Conservation (phyloP, 495 filamentous ascomycete species). For the Penicillium bovifimosum region DNA sequence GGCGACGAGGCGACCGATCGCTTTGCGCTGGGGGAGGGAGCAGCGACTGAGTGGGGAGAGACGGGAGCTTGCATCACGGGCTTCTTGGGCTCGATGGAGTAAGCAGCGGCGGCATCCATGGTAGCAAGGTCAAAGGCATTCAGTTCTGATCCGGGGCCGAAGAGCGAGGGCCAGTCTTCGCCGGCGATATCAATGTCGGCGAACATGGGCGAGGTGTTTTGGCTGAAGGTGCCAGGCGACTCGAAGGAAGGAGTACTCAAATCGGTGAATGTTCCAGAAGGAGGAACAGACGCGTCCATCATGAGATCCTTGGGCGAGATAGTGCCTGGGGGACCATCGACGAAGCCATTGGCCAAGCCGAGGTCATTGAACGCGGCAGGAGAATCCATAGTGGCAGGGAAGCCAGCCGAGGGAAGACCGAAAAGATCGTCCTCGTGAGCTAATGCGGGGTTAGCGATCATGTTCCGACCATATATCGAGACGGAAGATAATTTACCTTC, state of each 20-base stretch:
- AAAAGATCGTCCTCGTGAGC: slow-evolving; percentile 28
- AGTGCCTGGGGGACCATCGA: slow-evolving; percentile 46
- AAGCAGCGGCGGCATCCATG: slow-evolving; percentile 27
- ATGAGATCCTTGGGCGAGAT: slow-evolving; percentile 84
- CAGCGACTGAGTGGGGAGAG: neutral
- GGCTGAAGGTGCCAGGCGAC: slow-evolving; percentile 61
- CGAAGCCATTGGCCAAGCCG: slow-evolving; percentile 7
- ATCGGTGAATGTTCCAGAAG: slow-evolving; percentile 77
- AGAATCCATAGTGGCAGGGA: slow-evolving; percentile 30
- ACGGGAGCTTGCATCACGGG: slow-evolving; percentile 35
- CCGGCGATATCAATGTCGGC: slow-evolving; percentile 31
- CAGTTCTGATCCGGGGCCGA: slow-evolving; percentile 43
- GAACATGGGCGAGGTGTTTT: slow-evolving; percentile 69
- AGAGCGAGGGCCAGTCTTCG: slow-evolving; percentile 54
- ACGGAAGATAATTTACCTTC: slow-evolving; percentile 18
- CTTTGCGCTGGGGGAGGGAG: slow-evolving; percentile 21
- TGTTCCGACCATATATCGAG: neutral
- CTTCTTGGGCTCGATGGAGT: slow-evolving; percentile 29
- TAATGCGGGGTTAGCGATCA: slow-evolving; percentile 7
- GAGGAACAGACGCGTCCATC: slow-evolving; percentile 70
- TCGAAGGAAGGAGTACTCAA: slow-evolving; percentile 78
- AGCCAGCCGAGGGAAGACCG: slow-evolving; percentile 26
- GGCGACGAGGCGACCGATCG: slow-evolving; percentile 32
- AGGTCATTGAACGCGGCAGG: slow-evolving; percentile 15
- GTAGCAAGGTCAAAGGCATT: slow-evolving; percentile 31